Evolutionary conservation across 2,329 filamentous ascomycete genomes (phyloP), one percentile per base, ranked within the genome.

Genomic region (Hypoxylon sp.): DNA sequence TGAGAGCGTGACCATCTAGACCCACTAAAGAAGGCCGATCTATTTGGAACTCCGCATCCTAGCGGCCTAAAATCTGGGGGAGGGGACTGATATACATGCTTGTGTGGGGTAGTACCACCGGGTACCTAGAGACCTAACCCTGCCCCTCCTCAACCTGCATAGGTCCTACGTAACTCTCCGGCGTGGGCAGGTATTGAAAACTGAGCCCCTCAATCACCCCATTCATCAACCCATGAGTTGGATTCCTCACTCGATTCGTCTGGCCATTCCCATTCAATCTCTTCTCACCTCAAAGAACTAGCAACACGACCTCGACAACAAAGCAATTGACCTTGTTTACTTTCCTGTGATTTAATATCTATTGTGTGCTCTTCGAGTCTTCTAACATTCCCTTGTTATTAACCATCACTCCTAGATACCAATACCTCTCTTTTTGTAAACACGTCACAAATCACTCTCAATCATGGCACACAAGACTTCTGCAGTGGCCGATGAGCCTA

Each of bases 381-480:
- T 23, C 21, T 61, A 56, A 30, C 23, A 25, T 48, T 51, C 38
- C 34, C 28, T 9, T 34, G 43, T 63, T 67, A 56, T 52, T 38
- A 45, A 34, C 19, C 21, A 45, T 46, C 30, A 28, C 43, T 52
- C 43, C 36, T 55, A 36, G 19, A 58, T 23, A 52, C 41, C 61
- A 43, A 57, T 28, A 59, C 48, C 55, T 19, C 19, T 45, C 60
- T 63, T 51, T 67, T 32, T 7, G 13, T n/a, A 57, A 69, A 65
- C 69, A 60, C 60, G 56, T 65, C 48, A 41, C 50, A 36, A 63
- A 48, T 45, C 30, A 63, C 56, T 70, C 68, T 28, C 63, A 67
- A 77, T 66, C 73, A 89, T 89, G 87, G 84, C 85, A 78, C 80
- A 80, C 77, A 88, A 88, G 84, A 82, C 80, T 73, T 86, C 86